Evolutionary conservation across 2,329 filamentous ascomycete species (phyloP).

Genomic region (Capronia americana): DNA sequence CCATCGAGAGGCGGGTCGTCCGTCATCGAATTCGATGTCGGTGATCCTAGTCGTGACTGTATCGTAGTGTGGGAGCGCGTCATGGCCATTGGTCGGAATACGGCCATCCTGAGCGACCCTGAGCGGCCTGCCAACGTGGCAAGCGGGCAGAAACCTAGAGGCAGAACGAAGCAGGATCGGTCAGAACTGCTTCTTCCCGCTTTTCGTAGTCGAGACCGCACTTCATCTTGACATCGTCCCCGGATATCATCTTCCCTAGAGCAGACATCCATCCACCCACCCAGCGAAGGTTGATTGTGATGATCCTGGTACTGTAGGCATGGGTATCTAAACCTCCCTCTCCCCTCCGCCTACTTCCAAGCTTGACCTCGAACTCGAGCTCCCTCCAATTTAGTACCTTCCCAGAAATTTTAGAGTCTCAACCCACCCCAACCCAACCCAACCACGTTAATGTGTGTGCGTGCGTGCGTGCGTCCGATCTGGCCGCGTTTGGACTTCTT

Average conservation of each 20-base stretch:
- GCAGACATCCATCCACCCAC: not conserved
- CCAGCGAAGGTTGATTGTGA: not conserved
- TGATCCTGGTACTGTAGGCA: not conserved
- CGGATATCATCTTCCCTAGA: not conserved
- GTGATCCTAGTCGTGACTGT: not conserved
- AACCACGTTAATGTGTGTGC: not conserved
- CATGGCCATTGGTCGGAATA: not conserved
- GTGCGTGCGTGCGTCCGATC: too few relatives aligned
- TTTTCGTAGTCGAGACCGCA: not conserved
- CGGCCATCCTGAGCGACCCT: not conserved
- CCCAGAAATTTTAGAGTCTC: not conserved
- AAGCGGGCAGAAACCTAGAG: not conserved
- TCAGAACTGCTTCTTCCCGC: not conserved
- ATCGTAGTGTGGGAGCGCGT: not conserved
- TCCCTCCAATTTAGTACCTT: not conserved
- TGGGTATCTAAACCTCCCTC: not conserved
- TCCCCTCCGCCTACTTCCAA: not conserved
- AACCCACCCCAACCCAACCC: not conserved
- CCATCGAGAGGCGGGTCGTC: not conserved
- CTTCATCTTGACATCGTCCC: not conserved
- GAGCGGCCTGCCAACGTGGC: not conserved
- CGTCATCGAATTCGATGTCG: not conserved
- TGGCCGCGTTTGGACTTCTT: not conserved
- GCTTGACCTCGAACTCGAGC: not conserved
- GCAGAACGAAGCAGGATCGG: not conserved